Evolutionary conservation across 208 protist genomes (phyloP).

Genomic region (Trypanosoma vivax): DNA sequence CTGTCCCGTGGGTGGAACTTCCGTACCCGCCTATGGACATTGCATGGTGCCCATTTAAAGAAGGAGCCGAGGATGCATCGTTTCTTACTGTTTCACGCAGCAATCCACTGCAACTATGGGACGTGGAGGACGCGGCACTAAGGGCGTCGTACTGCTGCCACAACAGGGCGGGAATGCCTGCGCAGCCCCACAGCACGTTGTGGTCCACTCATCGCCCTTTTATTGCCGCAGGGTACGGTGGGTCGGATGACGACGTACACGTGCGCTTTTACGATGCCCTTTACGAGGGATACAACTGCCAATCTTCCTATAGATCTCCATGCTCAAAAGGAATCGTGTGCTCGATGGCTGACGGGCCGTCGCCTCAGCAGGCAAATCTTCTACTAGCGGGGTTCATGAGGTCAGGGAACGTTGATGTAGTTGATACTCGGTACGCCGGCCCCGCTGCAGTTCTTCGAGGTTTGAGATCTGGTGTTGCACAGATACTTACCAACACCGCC

Average conservation of each 20-base stretch:
- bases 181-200: constrained; percentile 29
- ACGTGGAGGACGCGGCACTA: constrained; percentile 45
- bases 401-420: constrained; percentile 42
- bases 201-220: constrained; percentile 32
- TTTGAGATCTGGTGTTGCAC: constrained; percentile 14
- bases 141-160: constrained; percentile 63
- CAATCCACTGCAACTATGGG: constrained; percentile 76
- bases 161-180: constrained; percentile 48
- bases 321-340: constrained; percentile 32
- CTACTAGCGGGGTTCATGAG: constrained; percentile 48
- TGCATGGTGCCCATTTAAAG: constrained; percentile 75
- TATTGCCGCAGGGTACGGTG: constrained; percentile 68
- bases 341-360: constrained; percentile 24
- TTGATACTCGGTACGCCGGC: constrained; percentile 49
- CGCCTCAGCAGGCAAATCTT: constrained; percentile 19
- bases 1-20: constrained; percentile 34
- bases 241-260: constrained; percentile 41
- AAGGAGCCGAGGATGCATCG: constrained; percentile 27
- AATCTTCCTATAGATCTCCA: constrained; percentile 37
- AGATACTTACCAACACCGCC: constrained; percentile 9
- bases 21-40: constrained; percentile 65
- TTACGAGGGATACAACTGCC: constrained; percentile 29
- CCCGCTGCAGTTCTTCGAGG: constrained; percentile 38
- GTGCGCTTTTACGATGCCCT: constrained; percentile 70
- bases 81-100: constrained; percentile 48